Evolutionary conservation across 192 early-diverging fungal genomes (phyloP).

Genomic region (Backusella mclennaniae): DNA sequence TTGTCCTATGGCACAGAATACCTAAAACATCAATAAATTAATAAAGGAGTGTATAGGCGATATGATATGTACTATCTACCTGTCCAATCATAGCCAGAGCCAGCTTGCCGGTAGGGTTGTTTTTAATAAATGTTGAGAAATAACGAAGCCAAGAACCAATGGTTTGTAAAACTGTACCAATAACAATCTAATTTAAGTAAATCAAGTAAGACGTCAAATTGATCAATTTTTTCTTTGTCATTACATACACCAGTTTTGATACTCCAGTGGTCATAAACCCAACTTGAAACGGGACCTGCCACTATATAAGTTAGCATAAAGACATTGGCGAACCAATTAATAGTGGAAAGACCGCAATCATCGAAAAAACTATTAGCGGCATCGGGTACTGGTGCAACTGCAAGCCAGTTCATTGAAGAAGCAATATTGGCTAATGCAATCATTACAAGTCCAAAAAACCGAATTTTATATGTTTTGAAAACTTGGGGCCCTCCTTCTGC

Average conservation of each 20-base stretch:
- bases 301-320: constrained; percentile 46
- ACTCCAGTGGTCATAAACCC: constrained; percentile 40
- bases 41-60: background rate
- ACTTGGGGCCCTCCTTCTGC: background rate
- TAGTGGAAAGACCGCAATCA: constrained; percentile 21
- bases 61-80: constrained; percentile 10
- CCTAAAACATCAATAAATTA: background rate
- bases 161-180: constrained; percentile 39
- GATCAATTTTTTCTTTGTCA: background rate
- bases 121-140: constrained; percentile 38
- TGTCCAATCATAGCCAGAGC: constrained; percentile 52
- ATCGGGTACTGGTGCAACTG: constrained; percentile 41
- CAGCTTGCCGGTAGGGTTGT: constrained; percentile 29
- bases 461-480: constrained; percentile 36
- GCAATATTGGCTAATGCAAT: constrained; percentile 43
- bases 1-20: constrained; percentile 42
- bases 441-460: constrained; percentile 45
- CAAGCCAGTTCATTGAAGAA: constrained; percentile 44
- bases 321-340: constrained; percentile 46
- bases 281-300: constrained; percentile 39
- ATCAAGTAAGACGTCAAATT: background rate
- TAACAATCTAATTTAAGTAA: constrained; percentile 30
- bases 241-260: constrained; percentile 36
- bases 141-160: constrained; percentile 50
- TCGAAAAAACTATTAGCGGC: constrained; percentile 38